Percentiles rank a stretch among this genome's conserved stretches.
These are phyloP conservation scores for Endotrypanum monterogeii DNA, from an alignment of 208 protist species.

Conservation along the genomic window DNA sequence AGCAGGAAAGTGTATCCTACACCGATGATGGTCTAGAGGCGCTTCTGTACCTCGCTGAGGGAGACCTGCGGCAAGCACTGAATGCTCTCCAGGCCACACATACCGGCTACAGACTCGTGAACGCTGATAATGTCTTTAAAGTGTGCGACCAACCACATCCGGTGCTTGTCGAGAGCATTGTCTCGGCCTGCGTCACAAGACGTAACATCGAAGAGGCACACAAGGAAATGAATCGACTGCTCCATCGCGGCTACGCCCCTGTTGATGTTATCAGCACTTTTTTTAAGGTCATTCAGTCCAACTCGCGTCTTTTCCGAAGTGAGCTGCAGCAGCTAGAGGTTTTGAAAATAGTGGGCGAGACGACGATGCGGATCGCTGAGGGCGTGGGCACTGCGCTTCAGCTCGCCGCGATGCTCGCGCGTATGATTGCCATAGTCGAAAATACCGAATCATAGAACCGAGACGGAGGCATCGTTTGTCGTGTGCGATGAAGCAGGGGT, in stretches of 20 bases:
- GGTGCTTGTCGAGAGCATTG: slow-evolving; percentile 91
- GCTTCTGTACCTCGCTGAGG: slow-evolving; percentile 97
- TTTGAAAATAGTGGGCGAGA: slow-evolving; percentile 80
- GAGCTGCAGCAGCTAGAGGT: slow-evolving; percentile 84
- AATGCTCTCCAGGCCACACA: slow-evolving; percentile 98
- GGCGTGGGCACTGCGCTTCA: slow-evolving; percentile 85
- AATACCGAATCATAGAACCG: slow-evolving; percentile 25
- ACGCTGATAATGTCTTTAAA: slow-evolving; percentile 98
- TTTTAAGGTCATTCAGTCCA: slow-evolving; percentile 88
- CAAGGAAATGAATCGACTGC: slow-evolving; percentile 78
- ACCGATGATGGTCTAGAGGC: slow-evolving; percentile 97
- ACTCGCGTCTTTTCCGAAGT: slow-evolving; percentile 51
- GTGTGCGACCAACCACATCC: slow-evolving; percentile 99
- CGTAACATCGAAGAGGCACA: slow-evolving; percentile 77
- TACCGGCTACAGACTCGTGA: slow-evolving; percentile 96
- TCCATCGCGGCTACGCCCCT: slow-evolving; percentile 94
- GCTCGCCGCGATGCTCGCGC: slow-evolving; percentile 82
- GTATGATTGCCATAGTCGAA: slow-evolving; percentile 54
- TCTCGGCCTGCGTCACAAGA: slow-evolving; percentile 81
- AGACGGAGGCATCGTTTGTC: background rate
- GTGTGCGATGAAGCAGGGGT: background rate
- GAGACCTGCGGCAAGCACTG: slow-evolving; percentile 96
- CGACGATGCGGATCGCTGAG: slow-evolving; percentile 88
- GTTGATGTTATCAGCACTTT: slow-evolving; percentile 97
- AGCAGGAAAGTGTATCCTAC: slow-evolving; percentile 90